phyloP scores from a whole-genome alignment of 2,329 filamentous ascomycete species.

The Cucurbitaria berberidis region DNA sequence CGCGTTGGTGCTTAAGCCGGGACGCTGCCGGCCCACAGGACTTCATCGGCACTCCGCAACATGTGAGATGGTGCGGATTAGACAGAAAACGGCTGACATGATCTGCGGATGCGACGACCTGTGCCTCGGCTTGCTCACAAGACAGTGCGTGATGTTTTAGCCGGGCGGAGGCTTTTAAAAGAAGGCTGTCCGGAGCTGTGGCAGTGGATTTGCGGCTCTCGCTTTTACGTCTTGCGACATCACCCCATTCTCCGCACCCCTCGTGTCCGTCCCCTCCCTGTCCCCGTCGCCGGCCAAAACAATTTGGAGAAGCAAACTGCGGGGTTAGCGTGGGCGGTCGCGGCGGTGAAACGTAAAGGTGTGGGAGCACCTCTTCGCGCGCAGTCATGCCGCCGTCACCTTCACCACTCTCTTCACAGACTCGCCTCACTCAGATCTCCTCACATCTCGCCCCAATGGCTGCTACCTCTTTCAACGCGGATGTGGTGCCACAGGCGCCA shows the following conservation, averaged over 20 bases:
- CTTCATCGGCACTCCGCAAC: conserved; percentile 7
- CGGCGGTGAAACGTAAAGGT: conserved; percentile 35
- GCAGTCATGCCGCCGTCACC: conserved; percentile 36
- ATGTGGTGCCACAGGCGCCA: conserved; percentile 84
- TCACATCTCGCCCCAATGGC: conserved; percentile 71
- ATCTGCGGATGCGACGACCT: conserved; percentile 15
- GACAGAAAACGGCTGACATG: conserved; percentile 21
- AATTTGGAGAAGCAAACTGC: conserved; percentile 21
- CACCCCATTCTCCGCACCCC: conserved; percentile 20
- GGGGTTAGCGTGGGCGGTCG: conserved; percentile 32
- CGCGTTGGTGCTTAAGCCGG: conserved; percentile 13
- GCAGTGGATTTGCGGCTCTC: conserved; percentile 8
- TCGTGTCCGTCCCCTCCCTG: too few relatives aligned
- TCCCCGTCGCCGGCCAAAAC: conserved; percentile 23
- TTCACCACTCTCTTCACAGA: conserved; percentile 26
- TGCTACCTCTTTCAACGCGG: conserved; percentile 74
- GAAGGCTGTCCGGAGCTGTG: conserved; percentile 16
- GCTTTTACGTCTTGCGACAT: conserved; percentile 12
- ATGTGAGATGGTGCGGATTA: conserved; percentile 29
- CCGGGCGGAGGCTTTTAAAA: conserved; percentile 18
- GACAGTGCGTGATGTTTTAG: conserved; percentile 9
- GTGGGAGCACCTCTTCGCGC: conserved; percentile 16
- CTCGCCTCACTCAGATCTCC: conserved; percentile 63
- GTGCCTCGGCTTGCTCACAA: conserved; percentile 35
- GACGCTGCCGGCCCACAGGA: conserved; percentile 22